A percentile compares a stretch with the other conserved stretches of the same genome.
Conservation (phyloP, 805 yeast genomes). For the Candida krabiensis region DNA sequence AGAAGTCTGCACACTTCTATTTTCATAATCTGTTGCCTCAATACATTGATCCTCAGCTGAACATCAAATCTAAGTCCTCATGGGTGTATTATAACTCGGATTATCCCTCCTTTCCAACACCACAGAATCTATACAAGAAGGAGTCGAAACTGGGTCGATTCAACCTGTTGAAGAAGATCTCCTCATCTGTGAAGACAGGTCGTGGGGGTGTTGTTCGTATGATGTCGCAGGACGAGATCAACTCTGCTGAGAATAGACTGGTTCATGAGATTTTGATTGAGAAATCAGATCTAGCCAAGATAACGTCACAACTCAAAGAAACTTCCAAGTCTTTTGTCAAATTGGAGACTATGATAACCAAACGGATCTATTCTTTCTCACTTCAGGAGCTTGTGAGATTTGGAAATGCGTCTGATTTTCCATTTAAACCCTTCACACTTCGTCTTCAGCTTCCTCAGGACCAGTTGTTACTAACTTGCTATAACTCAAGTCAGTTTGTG, state of each 20-base stretch:
- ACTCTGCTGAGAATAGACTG: slow-evolving; percentile 5
- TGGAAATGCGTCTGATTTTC: slow-evolving; percentile 34
- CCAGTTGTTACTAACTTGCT: slow-evolving; percentile 28
- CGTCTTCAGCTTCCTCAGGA: slow-evolving; percentile 29
- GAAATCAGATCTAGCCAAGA: slow-evolving; percentile 12
- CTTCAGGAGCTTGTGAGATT: slow-evolving; percentile 31
- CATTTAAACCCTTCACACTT: slow-evolving; percentile 30
- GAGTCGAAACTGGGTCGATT: background rate
- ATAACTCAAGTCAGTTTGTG: slow-evolving; percentile 28
- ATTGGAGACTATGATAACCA: slow-evolving; percentile 10
- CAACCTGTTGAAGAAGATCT: slow-evolving; percentile 2
- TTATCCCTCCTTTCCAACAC: background rate
- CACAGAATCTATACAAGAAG: background rate
- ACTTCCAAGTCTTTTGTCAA: slow-evolving; percentile 3
- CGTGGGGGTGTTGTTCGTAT: background rate
- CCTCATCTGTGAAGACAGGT: background rate
- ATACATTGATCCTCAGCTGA: slow-evolving; percentile 28
- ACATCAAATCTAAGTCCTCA: slow-evolving; percentile 18
- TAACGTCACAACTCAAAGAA: slow-evolving; percentile 10
- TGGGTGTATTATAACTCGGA: background rate
- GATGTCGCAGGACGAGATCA: slow-evolving; percentile 7
- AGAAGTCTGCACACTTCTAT: slow-evolving; percentile 18
- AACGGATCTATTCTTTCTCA: slow-evolving; percentile 20
- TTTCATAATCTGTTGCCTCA: slow-evolving; percentile 24
- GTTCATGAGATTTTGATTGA: slow-evolving; percentile 13